A percentile compares a stretch with the other conserved stretches of the same genome.
These are phyloP conservation scores for Nicotiana sylvestris DNA, from an alignment of 257 asterid species.

Conservation along the genomic window DNA sequence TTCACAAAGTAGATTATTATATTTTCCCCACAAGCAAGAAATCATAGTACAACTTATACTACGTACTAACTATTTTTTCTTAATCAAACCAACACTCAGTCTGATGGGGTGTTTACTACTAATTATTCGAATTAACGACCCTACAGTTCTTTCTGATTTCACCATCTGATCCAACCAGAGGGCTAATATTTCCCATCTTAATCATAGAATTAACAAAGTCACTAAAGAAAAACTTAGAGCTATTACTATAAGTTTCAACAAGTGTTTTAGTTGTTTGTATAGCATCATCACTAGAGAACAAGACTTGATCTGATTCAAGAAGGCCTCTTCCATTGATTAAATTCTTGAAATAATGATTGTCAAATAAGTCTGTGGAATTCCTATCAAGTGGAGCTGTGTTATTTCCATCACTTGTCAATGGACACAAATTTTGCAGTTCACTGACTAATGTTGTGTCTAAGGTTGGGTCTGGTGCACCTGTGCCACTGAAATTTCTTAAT, in stretches of 20 bases:
- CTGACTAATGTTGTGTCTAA: constrained; percentile 37
- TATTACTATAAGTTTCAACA: constrained; percentile 43
- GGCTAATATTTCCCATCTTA: constrained; percentile 63
- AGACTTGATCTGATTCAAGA: constrained; percentile 60
- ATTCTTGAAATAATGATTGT: constrained; percentile 62
- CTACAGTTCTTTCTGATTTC: constrained; percentile 67
- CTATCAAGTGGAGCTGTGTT: constrained; percentile 57
- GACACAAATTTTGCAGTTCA: constrained; percentile 50
- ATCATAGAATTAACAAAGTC: constrained; percentile 64
- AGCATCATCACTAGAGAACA: constrained; percentile 43
- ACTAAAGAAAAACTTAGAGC: constrained; percentile 37
- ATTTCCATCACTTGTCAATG: constrained; percentile 50
- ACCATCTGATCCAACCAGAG: constrained; percentile 53
- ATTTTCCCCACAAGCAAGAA: too few relatives aligned
- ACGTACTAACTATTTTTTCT: too few relatives aligned
- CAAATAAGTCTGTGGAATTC: constrained; percentile 58
- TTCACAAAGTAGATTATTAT: too few relatives aligned
- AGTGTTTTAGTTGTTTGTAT: constrained; percentile 31
- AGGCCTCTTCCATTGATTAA: constrained; percentile 55
- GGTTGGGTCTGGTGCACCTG: constrained; percentile 63
- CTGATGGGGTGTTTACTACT: too few relatives aligned
- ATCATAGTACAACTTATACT: too few relatives aligned
- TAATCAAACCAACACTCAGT: too few relatives aligned
- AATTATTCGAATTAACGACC: constrained; percentile 24
- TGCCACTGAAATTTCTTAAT: constrained; percentile 61